phyloP scores from a whole-genome alignment of 768 basidiomycete species.

The Tricholoma bakamatsutake region DNA sequence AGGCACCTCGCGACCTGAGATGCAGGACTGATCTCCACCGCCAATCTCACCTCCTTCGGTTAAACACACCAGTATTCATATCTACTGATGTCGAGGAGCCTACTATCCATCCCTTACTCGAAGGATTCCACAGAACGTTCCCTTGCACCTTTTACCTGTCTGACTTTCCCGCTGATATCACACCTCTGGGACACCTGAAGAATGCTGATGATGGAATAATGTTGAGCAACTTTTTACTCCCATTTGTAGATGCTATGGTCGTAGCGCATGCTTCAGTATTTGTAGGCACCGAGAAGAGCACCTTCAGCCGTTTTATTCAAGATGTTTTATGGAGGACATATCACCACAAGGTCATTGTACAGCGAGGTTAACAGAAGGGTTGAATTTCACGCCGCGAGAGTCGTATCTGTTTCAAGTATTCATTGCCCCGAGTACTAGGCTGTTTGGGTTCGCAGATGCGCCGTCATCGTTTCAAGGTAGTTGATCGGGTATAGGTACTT shows the following conservation, averaged over 20 bases:
- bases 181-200: slow-evolving; percentile 26
- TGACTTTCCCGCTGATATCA: slow-evolving; percentile 37
- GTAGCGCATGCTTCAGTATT: slow-evolving; percentile 50
- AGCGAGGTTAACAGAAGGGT: slow-evolving; percentile 32
- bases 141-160: slow-evolving; percentile 58
- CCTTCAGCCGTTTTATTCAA: slow-evolving; percentile 64
- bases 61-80: slow-evolving; percentile 61
- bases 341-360: slow-evolving; percentile 45
- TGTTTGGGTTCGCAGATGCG: background rate
- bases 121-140: slow-evolving; percentile 44
- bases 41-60: slow-evolving; percentile 15
- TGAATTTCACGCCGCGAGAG: background rate
- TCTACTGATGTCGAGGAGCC: slow-evolving; percentile 53
- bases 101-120: slow-evolving; percentile 34
- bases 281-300: slow-evolving; percentile 69
- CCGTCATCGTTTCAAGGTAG: too few relatives aligned
- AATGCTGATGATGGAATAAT: slow-evolving; percentile 45
- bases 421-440: background rate
- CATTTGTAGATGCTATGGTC: slow-evolving; percentile 70
- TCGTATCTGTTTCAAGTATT: background rate
- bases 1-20: slow-evolving; percentile 7
- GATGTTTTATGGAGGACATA: slow-evolving; percentile 63
- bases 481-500: too few relatives aligned
- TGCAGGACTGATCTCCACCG: slow-evolving; percentile 40
- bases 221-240: slow-evolving; percentile 44